Conservation (phyloP, 2,329 filamentous ascomycete genomes). For the Fusarium penzigii region DNA sequence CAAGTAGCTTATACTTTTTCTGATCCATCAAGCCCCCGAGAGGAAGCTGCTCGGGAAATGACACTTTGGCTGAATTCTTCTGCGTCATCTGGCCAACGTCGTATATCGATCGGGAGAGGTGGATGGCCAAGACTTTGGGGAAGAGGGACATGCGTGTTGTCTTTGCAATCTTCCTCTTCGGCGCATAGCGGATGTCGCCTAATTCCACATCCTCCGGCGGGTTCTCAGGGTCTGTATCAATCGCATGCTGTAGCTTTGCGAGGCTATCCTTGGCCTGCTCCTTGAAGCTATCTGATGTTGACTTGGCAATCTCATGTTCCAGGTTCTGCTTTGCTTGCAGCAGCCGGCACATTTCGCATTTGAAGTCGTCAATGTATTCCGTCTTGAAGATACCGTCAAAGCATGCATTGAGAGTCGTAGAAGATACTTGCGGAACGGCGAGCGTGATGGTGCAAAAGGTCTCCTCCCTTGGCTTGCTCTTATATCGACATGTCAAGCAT, state of each 20-base stretch:
- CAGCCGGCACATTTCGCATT: constrained; percentile 90
- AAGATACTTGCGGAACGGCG: constrained; percentile 81
- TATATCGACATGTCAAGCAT: constrained; percentile 86
- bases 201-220: constrained; percentile 71
- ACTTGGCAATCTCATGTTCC: constrained; percentile 57
- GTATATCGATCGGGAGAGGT: constrained; percentile 91
- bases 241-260: constrained; percentile 64
- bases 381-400: constrained; percentile 94
- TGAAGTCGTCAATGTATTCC: constrained; percentile 95
- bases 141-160: constrained; percentile 86
- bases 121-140: constrained; percentile 86
- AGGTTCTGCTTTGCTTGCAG: constrained; percentile 71
- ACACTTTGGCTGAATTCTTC: constrained; percentile 93
- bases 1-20: constrained; percentile 80
- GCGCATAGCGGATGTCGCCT: constrained; percentile 72
- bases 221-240: constrained; percentile 80
- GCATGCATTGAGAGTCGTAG: constrained; percentile 81
- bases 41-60: constrained; percentile 84
- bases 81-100: constrained; percentile 74
- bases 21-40: constrained; percentile 78
- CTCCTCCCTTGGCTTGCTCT: constrained; percentile 79
- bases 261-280: constrained; percentile 59
- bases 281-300: constrained; percentile 54
- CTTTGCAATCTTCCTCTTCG: constrained; percentile 81
- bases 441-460: constrained; percentile 91